Evolutionary conservation across 495 filamentous ascomycete species (phyloP), one percentile per base, ranked within the genome.

Genomic region (Aspergillus homomorphus): DNA sequence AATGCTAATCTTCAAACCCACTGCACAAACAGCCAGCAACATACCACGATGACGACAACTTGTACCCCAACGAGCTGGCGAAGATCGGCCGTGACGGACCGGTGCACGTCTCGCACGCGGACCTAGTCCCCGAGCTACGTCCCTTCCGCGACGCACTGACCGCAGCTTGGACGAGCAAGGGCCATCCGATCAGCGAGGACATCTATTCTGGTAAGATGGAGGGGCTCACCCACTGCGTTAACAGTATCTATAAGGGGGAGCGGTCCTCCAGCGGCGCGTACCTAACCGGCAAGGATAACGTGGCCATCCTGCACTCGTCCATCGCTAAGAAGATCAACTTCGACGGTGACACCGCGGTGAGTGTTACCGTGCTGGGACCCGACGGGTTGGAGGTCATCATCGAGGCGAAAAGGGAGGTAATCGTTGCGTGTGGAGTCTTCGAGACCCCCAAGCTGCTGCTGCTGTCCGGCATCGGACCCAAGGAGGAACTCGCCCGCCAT

Each of bases 361-460:
- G 49, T n/a, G 49, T 51, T 18, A 38, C 23, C 14, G 49, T 51
- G 21, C 14, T n/a, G n/a, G 23, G 22, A 10, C 20, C 43, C 4
- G 45, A 53, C 23, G 56, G 56, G 6, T 6, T 54, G 7, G 60
- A 60, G 12, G n/a, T 60, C 0, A 62, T 3, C 4, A 10, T 62
- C 16, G 43, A 52, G 10, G 63, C 60, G 1, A 50, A 8, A 23
- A 58, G 59, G 10, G 84, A 87, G 63, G 81, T 89, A 53, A 83
- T 89, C 49, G 57, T 89, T 21, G 69, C 84, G 5, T 80, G 73
- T 14, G 86, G 87, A 16, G 65, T 79, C 4, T 82, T 84, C 66
- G 80, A 85, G 69, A 76, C 80, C 0, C 84, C 85, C 0, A 81
- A 84, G 54, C 65, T 89, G 3, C 77, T 89, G n/a, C 80, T 87